Conservation (phyloP, 139 green algal genomes). For the Parachlorella kessleri region DNA sequence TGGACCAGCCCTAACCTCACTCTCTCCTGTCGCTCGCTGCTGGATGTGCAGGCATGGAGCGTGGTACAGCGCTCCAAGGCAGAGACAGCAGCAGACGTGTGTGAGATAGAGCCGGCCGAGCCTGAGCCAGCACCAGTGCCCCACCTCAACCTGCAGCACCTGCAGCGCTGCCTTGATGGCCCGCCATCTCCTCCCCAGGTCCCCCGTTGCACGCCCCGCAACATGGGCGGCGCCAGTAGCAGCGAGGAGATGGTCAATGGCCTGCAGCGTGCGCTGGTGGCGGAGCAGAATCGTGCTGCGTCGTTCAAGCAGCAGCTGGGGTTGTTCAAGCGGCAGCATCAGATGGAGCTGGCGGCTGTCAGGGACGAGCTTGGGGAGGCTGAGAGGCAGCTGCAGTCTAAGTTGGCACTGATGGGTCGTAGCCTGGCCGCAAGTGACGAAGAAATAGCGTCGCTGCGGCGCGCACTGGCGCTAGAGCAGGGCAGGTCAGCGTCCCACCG, state of each 20-base stretch:
- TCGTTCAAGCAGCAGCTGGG: neutral
- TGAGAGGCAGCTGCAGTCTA: neutral
- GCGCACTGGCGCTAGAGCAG: too few relatives aligned
- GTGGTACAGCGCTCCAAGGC: neutral
- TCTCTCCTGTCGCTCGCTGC: neutral
- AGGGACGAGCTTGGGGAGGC: neutral
- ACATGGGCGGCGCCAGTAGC: too few relatives aligned
- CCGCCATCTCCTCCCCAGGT: too few relatives aligned
- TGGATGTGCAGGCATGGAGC: neutral
- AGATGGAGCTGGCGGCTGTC: neutral
- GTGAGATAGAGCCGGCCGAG: neutral
- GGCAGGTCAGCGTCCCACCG: too few relatives aligned
- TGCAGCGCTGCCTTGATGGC: neutral
- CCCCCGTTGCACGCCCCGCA: too few relatives aligned
- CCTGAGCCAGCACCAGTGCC: constrained; percentile 3
- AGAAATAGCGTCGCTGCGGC: too few relatives aligned
- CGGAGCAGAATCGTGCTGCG: too few relatives aligned
- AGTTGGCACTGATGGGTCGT: neutral
- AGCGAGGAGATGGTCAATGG: too few relatives aligned
- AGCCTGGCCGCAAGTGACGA: too few relatives aligned
- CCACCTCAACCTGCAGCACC: neutral
- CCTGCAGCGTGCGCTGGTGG: neutral
- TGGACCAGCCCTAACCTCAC: neutral
- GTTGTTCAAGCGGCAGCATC: too few relatives aligned
- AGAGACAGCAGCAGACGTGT: neutral